Evolutionary conservation across 1,284 basidiomycete species (phyloP).

Genomic region (Filobasidium uniguttulatum): DNA sequence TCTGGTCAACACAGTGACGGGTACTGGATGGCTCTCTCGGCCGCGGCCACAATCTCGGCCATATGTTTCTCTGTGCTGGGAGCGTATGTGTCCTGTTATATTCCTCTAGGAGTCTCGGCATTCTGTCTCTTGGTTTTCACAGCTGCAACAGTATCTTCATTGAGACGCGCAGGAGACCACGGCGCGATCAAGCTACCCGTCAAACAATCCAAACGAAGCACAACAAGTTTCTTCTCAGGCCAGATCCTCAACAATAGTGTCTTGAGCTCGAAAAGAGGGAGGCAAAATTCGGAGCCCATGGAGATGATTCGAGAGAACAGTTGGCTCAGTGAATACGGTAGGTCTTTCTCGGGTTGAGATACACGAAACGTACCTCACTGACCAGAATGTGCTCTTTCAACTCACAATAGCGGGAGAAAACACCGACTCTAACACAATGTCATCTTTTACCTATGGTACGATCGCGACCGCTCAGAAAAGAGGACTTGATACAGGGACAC

Average conservation of each 20-base stretch:
- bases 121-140: neutral
- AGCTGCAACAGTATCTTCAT: neutral
- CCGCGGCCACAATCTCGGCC: neutral
- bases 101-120: neutral
- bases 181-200: neutral
- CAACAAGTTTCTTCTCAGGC: constrained; percentile 7
- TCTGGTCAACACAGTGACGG: neutral
- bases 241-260: neutral
- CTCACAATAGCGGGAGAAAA: too few species aligned
- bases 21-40: too few species aligned
- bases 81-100: constrained; percentile 2
- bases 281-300: constrained; percentile 4
- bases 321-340: constrained; percentile 13
- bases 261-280: constrained; percentile 1
- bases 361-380: too few species aligned
- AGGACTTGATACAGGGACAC: neutral
- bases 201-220: neutral
- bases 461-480: neutral
- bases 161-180: neutral
- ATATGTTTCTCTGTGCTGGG: constrained; percentile 1
- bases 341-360: too few species aligned
- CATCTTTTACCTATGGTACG: too few species aligned
- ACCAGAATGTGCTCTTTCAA: too few species aligned
- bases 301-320: neutral
- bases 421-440: neutral